Evolutionary conservation across 169 alveolate genomes (phyloP).

Genomic region (Plasmodium ovale): DNA sequence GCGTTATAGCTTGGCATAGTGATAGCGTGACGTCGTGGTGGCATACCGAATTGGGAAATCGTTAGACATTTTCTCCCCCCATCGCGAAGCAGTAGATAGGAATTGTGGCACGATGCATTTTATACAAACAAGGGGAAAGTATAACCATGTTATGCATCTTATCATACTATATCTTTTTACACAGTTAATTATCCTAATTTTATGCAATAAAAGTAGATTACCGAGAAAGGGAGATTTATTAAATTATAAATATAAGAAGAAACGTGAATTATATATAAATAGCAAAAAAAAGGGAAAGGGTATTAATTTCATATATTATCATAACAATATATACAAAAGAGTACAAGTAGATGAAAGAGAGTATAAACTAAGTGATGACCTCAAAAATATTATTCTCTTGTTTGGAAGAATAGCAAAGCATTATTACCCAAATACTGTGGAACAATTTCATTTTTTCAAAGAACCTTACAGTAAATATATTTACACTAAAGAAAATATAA

Average conservation of each 20-base stretch:
- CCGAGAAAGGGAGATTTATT: neutral
- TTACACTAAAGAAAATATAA: constrained; percentile 22
- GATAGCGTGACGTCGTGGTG: too few relatives aligned
- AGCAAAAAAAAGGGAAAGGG: constrained; percentile 2
- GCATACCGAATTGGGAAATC: neutral
- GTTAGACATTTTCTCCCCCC: neutral
- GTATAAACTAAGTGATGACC: constrained; percentile 52
- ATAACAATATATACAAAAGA: constrained; percentile 31
- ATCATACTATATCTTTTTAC: constrained; percentile 30
- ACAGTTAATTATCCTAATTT: constrained; percentile 17
- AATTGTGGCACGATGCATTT: constrained; percentile 20
- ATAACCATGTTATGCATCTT: constrained; percentile 23
- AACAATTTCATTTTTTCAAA: constrained; percentile 56
- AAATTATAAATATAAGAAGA: constrained; percentile 2
- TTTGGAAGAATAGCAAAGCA: constrained; percentile 72
- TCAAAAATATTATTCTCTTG: constrained; percentile 47
- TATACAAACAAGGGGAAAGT: constrained; percentile 9
- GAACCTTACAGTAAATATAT: constrained; percentile 75
- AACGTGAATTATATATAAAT: neutral
- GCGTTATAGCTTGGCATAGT: too few relatives aligned
- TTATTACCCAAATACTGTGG: constrained; percentile 63
- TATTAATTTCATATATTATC: constrained; percentile 18
- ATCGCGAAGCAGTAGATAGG: neutral
- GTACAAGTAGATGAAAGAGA: constrained; percentile 19
- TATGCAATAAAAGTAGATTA: constrained; percentile 26